A percentile compares a stretch with the other conserved stretches of the same genome.
phyloP scores from a whole-genome alignment of 2,329 filamentous ascomycete genomes.

The Fusarium pseudograminearum region DNA sequence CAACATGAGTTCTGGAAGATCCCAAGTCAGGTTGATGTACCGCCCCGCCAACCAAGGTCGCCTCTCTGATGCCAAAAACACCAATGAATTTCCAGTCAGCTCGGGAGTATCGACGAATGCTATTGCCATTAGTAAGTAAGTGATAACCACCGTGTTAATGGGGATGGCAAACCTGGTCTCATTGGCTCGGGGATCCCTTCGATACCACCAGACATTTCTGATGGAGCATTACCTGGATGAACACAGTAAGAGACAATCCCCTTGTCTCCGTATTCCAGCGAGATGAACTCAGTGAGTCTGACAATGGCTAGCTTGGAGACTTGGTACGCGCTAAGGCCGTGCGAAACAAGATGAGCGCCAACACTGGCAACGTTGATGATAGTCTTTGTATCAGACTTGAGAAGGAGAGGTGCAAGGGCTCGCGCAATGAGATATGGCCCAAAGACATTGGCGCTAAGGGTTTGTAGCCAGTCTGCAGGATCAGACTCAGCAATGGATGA shows the following conservation, averaged over 20 bases:
- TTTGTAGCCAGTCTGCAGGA: conserved; percentile 17
- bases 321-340: conserved; percentile 26
- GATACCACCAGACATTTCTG: conserved; percentile 10
- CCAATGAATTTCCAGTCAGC: conserved; percentile 29
- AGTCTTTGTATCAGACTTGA: not conserved
- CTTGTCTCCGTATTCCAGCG: conserved; percentile 18
- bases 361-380: conserved; percentile 23
- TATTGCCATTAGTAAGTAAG: not conserved
- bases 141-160: accelerated
- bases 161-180: not conserved
- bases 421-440: conserved; percentile 14
- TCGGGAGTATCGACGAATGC: conserved; percentile 31
- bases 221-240: conserved; percentile 32
- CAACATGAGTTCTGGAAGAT: conserved; percentile 26
- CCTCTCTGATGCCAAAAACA: conserved; percentile 14
- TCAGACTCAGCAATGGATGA: conserved; percentile 9
- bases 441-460: conserved; percentile 6
- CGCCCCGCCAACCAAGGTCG: conserved; percentile 26
- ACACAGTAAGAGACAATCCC: conserved; percentile 6
- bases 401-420: conserved; percentile 8
- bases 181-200: conserved; percentile 6
- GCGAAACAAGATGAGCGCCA: conserved; percentile 23
- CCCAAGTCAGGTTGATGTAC: conserved; percentile 37
- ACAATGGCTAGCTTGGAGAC: conserved; percentile 33
- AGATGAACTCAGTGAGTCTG: conserved; percentile 33